Conservation (phyloP, 441 rosid species). For the Viola pubescens region DNA sequence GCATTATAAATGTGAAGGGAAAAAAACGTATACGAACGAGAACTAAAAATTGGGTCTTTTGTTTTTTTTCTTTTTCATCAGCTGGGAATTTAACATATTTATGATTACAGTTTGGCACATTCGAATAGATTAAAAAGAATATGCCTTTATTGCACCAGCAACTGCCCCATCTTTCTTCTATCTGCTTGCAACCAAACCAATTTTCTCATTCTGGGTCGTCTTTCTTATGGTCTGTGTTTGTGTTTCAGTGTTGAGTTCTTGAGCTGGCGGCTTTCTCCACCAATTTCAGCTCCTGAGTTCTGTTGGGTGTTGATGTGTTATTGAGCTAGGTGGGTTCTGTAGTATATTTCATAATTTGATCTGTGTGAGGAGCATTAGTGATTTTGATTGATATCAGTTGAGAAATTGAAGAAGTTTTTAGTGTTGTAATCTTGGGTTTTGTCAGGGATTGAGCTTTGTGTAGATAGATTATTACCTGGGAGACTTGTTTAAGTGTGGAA, state of each 20-base stretch:
- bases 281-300: constrained; percentile 9
- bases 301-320: constrained; percentile 3
- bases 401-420: constrained; percentile 13
- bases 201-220: constrained; percentile 16
- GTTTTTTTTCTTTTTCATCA: neutral
- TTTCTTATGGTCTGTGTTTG: constrained; percentile 9
- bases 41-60: neutral
- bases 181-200: constrained; percentile 14
- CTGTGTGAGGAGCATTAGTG: neutral
- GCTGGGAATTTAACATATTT: constrained; percentile 7
- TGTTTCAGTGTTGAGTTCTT: too few species aligned
- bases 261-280: constrained; percentile 7
- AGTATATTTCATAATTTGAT: constrained; percentile 7
- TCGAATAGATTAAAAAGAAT: constrained; percentile 34
- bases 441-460: constrained; percentile 4
- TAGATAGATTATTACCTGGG: neutral
- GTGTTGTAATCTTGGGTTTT: constrained; percentile 19
- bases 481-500: neutral
- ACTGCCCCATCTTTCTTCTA: constrained; percentile 14
- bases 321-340: constrained; percentile 13
- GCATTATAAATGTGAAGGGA: neutral
- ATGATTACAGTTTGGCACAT: constrained; percentile 23
- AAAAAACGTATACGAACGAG: neutral
- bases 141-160: constrained; percentile 34
- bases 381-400: constrained; percentile 11